phyloP scores from a whole-genome alignment of 352 stramenopile species.

The Pythium oligandrum region DNA sequence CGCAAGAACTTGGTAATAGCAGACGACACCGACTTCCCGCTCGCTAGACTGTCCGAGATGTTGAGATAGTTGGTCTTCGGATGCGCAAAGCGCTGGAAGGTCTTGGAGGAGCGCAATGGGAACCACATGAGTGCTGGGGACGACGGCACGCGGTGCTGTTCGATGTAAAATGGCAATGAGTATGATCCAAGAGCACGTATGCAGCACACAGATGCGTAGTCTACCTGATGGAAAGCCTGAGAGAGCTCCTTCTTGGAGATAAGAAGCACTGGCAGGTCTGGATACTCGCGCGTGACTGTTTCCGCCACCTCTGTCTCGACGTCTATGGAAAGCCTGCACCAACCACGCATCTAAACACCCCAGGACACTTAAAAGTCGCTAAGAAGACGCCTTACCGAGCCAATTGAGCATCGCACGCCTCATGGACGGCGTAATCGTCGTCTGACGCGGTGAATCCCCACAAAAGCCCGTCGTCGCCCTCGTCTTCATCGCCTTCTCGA shows the following conservation, averaged over 20 bases:
- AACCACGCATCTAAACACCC: too few species aligned
- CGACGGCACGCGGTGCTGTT: conserved; percentile 39
- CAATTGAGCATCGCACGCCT: conserved; percentile 6
- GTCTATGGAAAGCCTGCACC: too few species aligned
- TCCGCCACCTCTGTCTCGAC: too few species aligned
- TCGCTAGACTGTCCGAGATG: conserved; percentile 11
- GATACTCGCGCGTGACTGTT: too few species aligned
- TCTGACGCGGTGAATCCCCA: not conserved
- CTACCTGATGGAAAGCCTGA: conserved; percentile 4
- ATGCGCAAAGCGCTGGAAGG: conserved; percentile 57
- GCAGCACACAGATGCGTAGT: not conserved
- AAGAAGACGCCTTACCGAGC: too few species aligned
- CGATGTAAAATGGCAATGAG: not conserved
- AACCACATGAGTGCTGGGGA: conserved; percentile 55
- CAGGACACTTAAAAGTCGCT: too few species aligned
- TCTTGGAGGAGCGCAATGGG: conserved; percentile 26
- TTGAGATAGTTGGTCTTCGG: conserved; percentile 56
- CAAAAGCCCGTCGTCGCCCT: not conserved
- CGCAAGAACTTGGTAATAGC: not conserved
- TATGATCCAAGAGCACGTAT: conserved; percentile 1
- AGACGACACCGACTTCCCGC: not conserved
- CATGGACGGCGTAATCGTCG: not conserved
- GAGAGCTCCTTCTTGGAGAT: conserved; percentile 1
- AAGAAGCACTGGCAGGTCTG: too few species aligned
- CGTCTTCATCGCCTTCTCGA: not conserved